Conservation (phyloP, 176 grass and related monocot genomes). For the Eragrostis curvula region DNA sequence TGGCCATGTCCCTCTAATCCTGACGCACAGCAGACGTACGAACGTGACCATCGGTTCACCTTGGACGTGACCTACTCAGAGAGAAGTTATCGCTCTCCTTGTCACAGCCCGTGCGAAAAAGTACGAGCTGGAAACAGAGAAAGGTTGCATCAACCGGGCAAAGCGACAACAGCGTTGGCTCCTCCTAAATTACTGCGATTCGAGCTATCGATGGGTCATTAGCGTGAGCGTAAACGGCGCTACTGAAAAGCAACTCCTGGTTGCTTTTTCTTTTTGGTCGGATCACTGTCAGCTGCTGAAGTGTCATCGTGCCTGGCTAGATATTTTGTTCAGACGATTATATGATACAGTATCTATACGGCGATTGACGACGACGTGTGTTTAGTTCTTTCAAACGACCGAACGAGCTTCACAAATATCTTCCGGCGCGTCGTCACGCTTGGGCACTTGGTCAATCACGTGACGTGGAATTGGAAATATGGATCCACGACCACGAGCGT, state of each 20-base stretch:
- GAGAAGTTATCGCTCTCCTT: too few relatives aligned
- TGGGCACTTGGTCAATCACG: conserved; percentile 14
- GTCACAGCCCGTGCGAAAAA: too few relatives aligned
- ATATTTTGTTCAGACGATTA: conserved; percentile 10
- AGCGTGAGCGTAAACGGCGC: not conserved
- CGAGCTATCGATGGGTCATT: too few relatives aligned
- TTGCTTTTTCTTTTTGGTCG: not conserved
- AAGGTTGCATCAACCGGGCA: too few relatives aligned
- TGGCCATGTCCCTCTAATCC: too few relatives aligned
- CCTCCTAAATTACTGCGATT: too few relatives aligned
- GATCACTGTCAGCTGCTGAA: not conserved
- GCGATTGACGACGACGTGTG: not conserved
- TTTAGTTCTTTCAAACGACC: not conserved
- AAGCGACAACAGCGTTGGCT: too few relatives aligned
- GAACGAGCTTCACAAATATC: conserved; percentile 25
- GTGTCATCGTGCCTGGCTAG: not conserved
- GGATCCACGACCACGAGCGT: not conserved
- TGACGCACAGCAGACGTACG: too few relatives aligned
- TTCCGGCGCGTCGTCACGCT: conserved; percentile 3
- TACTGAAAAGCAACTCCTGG: not conserved
- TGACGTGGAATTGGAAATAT: conserved; percentile 20
- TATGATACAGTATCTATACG: too few relatives aligned
- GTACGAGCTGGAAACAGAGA: too few relatives aligned
- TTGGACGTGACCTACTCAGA: too few relatives aligned
- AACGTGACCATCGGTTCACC: too few relatives aligned